phyloP scores from a whole-genome alignment of 352 stramenopile species.

The Pseudoperonospora humuli region DNA sequence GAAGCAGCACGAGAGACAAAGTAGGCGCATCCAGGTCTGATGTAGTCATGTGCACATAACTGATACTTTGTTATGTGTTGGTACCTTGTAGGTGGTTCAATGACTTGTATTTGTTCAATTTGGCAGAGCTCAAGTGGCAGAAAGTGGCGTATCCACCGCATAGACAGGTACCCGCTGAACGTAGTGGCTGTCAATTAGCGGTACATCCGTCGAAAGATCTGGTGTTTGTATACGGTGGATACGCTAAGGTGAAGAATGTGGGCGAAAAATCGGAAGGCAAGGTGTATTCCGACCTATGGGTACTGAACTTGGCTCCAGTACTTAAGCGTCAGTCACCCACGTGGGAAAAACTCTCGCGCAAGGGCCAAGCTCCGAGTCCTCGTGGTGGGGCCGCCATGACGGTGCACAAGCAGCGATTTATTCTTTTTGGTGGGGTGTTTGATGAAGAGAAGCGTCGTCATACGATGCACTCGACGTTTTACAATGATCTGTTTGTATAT shows the following conservation, averaged over 20 bases:
- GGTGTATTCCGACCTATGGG: constrained; percentile 93
- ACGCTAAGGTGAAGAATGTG: constrained; percentile 91
- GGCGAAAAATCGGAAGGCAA: constrained; percentile 90
- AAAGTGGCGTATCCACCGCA: constrained; percentile 68
- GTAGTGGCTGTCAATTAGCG: constrained; percentile 78
- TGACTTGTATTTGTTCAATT: constrained; percentile 90
- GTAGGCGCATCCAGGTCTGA: constrained; percentile 11
- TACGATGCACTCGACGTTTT: constrained; percentile 89
- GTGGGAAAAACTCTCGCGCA: constrained; percentile 91
- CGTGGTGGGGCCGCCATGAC: constrained; percentile 77
- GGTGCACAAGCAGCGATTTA: constrained; percentile 91
- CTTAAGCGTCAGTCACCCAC: constrained; percentile 87
- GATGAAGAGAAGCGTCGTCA: constrained; percentile 87
- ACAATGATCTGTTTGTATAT: constrained; percentile 96
- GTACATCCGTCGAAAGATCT: constrained; percentile 83
- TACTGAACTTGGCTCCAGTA: constrained; percentile 86
- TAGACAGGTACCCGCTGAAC: constrained; percentile 49
- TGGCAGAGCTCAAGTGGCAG: constrained; percentile 86
- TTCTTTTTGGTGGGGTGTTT: constrained; percentile 95
- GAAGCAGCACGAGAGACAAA: constrained; percentile 87
- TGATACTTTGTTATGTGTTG: not conserved
- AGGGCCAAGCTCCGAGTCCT: constrained; percentile 75
- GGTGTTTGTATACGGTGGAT: constrained; percentile 93
- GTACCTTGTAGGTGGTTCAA: constrained; percentile 83
- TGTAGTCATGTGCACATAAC: not conserved